Evolutionary conservation across 148 eudicot genomes (phyloP), one percentile per base, ranked within the genome.

Genomic region (Pouteria glomerata): DNA sequence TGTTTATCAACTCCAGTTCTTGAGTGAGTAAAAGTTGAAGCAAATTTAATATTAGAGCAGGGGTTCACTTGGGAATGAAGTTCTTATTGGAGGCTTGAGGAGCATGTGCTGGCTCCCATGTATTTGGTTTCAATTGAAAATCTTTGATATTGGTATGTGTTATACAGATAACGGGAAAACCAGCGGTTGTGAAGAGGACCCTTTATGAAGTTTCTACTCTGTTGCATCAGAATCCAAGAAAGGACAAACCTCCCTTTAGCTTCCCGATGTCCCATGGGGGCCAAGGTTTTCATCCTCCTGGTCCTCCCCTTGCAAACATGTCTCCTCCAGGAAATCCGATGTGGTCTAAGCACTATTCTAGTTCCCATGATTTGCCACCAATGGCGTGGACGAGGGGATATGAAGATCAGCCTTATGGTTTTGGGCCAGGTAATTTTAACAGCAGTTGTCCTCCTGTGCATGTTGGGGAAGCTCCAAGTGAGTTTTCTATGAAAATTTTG

Each of bases 181-280:
- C 89, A 70, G 77, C 68, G 29, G 59, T 82, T 48, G 80, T 79
- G 21, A 86, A 83, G 77, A 81, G 78, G 75, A 92, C 96, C 33
- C 88, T 60, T 65, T 65, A 65, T 65, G 69, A 65, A 19, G 23
- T 65, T 65, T 88, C 96, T 16, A 86, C 87, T 27, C 75, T 80
- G 51, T 73, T 91, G 80, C 97, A 91, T 80, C 86, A 87, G 74
- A 89, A 85, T 83, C 93, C 97, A 50, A 89, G 86, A 51, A 89
- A 91, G 75, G 97, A 91, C 55, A 77, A 78, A 37, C 84, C 88
- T 85, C 85, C 89, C 74, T 60, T 70, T 50, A 80, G 80, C 81
- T 64, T 51, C 31, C 77, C 81, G 30, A 24, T 64, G 74, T 82
- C 87, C 16, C 68, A 78, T 33, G 80, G 80, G 61, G 70, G 73